A percentile compares a stretch with the other conserved stretches of the same genome.
Evolutionary conservation across 345 rosid species (phyloP).

Genomic region (Boechera divaricarpa): DNA sequence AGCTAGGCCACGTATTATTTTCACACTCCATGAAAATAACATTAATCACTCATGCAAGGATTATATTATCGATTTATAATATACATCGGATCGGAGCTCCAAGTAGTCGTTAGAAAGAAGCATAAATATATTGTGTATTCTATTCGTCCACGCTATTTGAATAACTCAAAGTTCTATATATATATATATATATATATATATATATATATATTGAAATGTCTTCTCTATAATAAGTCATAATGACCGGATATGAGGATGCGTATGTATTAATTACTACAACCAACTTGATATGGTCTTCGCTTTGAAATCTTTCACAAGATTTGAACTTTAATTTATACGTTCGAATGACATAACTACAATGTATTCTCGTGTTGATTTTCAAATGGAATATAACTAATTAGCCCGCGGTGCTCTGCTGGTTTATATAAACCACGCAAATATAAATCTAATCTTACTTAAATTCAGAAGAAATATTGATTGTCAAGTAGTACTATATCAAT

Average conservation of each 20-base stretch:
- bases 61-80: background rate
- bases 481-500: background rate
- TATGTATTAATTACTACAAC: conserved; percentile 25
- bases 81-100: background rate
- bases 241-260: conserved; percentile 18
- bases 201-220: background rate
- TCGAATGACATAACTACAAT: background rate
- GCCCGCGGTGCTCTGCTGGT: conserved; percentile 9
- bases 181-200: background rate
- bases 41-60: background rate
- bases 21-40: background rate
- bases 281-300: conserved; percentile 22
- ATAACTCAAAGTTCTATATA: background rate
- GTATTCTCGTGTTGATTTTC: conserved; percentile 12
- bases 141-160: conserved; percentile 19
- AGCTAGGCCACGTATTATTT: background rate
- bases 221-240: conserved; percentile 19
- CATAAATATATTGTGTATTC: background rate
- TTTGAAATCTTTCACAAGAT: conserved; percentile 40
- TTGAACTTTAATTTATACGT: background rate
- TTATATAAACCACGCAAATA: background rate
- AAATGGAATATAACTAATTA: conserved; percentile 5
- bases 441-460: background rate
- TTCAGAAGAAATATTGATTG: background rate
- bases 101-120: background rate